Conservation (phyloP, 305 asterid genomes). For the Plantago coronopus region DNA sequence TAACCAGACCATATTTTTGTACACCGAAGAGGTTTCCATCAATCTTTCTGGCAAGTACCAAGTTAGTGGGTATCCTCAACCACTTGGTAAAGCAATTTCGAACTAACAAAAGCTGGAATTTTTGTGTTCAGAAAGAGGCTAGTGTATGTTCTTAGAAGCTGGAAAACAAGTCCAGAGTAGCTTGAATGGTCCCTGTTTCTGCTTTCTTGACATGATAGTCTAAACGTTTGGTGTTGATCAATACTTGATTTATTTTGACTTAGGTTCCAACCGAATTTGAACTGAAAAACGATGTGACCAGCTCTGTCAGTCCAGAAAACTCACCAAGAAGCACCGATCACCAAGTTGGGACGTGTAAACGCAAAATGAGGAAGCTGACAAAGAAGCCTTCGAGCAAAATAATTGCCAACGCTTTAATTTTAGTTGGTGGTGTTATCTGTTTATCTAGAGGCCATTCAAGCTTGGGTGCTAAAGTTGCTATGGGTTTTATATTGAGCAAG, state of each 20-base stretch:
- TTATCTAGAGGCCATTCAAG: slow-evolving; percentile 68
- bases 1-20: too few relatives aligned
- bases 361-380: slow-evolving; percentile 33
- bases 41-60: too few relatives aligned
- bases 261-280: slow-evolving; percentile 73
- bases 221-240: slow-evolving; percentile 3
- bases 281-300: slow-evolving; percentile 20
- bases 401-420: slow-evolving; percentile 56
- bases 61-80: too few relatives aligned
- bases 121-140: too few relatives aligned
- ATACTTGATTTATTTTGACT: slow-evolving; percentile 9
- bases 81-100: too few relatives aligned
- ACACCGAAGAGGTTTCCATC: too few relatives aligned
- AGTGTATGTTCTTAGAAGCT: too few relatives aligned
- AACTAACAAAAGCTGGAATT: too few relatives aligned
- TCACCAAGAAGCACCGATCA: slow-evolving; percentile 20
- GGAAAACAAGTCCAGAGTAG: too few relatives aligned
- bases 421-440: slow-evolving; percentile 73
- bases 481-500: slow-evolving; percentile 73
- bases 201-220: slow-evolving; percentile 12
- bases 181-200: too few relatives aligned
- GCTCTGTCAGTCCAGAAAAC: slow-evolving; percentile 31
- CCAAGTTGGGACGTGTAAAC: slow-evolving; percentile 25
- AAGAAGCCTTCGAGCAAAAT: slow-evolving; percentile 45
- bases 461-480: slow-evolving; percentile 77